These are phyloP conservation scores for Amanita inopinata DNA, from an alignment of 768 basidiomycete genomes.

Conservation along the genomic window DNA sequence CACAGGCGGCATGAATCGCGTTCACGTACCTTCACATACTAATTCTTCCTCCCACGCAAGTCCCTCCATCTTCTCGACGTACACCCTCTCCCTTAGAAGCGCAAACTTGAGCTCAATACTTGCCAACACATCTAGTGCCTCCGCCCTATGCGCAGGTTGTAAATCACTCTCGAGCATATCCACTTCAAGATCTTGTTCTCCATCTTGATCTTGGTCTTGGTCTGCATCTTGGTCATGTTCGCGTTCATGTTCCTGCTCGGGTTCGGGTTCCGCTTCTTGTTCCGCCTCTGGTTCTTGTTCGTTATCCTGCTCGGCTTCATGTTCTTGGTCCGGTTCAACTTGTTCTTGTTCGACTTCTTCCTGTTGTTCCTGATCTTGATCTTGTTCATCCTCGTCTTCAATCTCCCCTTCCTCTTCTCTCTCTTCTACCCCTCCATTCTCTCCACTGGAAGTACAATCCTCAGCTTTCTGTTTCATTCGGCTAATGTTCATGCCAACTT, in stretches of 20 bases:
- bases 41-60: constrained; percentile 82
- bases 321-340: constrained; percentile 18
- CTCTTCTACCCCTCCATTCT: constrained; percentile 15
- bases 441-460: constrained; percentile 10
- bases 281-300: constrained; percentile 23
- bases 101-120: constrained; percentile 93
- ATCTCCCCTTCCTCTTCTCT: constrained; percentile 18
- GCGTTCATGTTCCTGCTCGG: constrained; percentile 20
- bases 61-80: constrained; percentile 90
- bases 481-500: too few relatives aligned
- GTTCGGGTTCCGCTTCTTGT: constrained; percentile 32
- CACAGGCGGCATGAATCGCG: neutral
- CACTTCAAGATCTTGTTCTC: constrained; percentile 32
- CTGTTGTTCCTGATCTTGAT: constrained; percentile 20
- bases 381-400: constrained; percentile 21
- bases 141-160: constrained; percentile 74
- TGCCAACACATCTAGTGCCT: constrained; percentile 82
- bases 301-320: constrained; percentile 20
- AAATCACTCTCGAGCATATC: constrained; percentile 53
- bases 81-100: constrained; percentile 73
- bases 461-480: too few relatives aligned
- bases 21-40: constrained; percentile 59
- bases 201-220: constrained; percentile 18
- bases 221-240: constrained; percentile 17
- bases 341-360: constrained; percentile 23